Conservation (phyloP, 163 green algal species). For the Smithsoniella earleae region DNA sequence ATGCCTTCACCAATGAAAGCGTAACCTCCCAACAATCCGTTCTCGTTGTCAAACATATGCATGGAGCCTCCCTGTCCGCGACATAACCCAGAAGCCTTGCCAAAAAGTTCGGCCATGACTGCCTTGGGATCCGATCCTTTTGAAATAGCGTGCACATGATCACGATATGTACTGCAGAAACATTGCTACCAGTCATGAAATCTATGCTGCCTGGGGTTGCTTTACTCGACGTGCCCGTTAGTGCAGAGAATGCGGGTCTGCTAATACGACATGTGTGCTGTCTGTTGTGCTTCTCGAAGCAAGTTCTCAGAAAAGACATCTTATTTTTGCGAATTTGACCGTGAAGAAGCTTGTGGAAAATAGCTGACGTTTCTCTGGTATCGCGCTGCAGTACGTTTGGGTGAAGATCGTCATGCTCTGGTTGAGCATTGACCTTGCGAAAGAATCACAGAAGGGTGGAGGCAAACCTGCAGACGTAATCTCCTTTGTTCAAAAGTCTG, state of each 20-base stretch:
- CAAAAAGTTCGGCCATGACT: slow-evolving; percentile 98
- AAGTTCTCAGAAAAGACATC: too few species aligned
- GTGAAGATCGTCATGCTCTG: too few species aligned
- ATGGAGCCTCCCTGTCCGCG: slow-evolving; percentile 87
- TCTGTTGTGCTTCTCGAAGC: too few species aligned
- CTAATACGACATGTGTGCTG: too few species aligned
- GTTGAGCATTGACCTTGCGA: too few species aligned
- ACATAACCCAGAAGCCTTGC: slow-evolving; percentile 93
- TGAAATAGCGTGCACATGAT: slow-evolving; percentile 93
- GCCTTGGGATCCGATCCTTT: slow-evolving; percentile 55
- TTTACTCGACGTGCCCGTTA: neutral
- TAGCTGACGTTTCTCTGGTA: too few species aligned
- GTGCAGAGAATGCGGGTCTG: neutral
- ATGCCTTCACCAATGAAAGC: slow-evolving; percentile 94
- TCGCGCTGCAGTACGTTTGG: too few species aligned
- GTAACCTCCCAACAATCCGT: slow-evolving; percentile 66
- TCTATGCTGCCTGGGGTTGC: too few species aligned
- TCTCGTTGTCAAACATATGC: slow-evolving; percentile 82
- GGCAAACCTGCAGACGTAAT: slow-evolving; percentile 78
- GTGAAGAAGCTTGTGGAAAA: too few species aligned
- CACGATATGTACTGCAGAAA: slow-evolving; percentile 81
- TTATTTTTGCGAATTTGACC: too few species aligned
- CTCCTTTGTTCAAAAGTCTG: slow-evolving; percentile 61
- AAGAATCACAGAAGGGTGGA: too few species aligned
- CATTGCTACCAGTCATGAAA: neutral